Conservation (phyloP, 345 rosid genomes). For the Arabidopsis suecica region DNA sequence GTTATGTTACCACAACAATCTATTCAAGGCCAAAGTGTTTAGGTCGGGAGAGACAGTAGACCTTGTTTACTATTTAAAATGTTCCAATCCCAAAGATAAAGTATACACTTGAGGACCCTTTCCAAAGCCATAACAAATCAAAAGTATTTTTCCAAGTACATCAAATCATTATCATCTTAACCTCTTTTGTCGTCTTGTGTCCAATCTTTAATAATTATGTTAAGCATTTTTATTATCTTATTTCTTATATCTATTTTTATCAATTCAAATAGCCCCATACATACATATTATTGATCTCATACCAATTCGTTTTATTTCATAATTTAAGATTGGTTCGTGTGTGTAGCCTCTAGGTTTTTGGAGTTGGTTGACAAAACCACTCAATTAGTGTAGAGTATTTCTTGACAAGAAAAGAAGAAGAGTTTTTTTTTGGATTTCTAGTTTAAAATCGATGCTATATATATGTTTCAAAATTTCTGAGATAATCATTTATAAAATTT, state of each 20-base stretch:
- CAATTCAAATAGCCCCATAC: neutral
- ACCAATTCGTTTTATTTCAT: neutral
- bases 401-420: too few relatives aligned
- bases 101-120: conserved; percentile 39
- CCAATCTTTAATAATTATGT: conserved; percentile 14
- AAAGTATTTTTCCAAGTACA: conserved; percentile 43
- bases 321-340: neutral
- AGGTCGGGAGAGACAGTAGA: conserved; percentile 40
- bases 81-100: conserved; percentile 31
- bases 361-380: too few relatives aligned
- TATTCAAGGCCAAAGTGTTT: conserved; percentile 41
- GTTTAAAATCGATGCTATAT: too few relatives aligned
- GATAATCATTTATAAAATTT: too few relatives aligned
- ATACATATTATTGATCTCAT: neutral
- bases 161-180: conserved; percentile 36
- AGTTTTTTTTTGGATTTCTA: too few relatives aligned
- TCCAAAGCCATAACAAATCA: conserved; percentile 26
- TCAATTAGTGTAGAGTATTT: too few relatives aligned
- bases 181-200: conserved; percentile 37
- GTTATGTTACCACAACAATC: conserved; percentile 34
- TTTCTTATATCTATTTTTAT: neutral
- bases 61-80: conserved; percentile 37
- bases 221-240: conserved; percentile 12
- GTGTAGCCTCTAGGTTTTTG: too few relatives aligned
- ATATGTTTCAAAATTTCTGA: too few relatives aligned